Conservation (phyloP, 805 yeast species). For the Cyberlindnera meyerae region DNA sequence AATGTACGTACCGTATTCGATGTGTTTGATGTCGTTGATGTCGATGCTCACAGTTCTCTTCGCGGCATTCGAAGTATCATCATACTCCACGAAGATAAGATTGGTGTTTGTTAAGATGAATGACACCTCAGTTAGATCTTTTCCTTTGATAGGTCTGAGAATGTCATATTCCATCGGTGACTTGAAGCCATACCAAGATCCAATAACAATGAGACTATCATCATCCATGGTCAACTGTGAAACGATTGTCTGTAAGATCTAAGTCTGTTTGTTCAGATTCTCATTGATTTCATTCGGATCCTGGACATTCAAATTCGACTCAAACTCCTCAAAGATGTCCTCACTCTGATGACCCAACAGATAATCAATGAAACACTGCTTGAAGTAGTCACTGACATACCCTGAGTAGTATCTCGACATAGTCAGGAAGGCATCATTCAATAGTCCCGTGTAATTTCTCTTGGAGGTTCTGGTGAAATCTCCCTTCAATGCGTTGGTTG, state of each 20-base stretch:
- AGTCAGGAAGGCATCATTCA: constrained; percentile 39
- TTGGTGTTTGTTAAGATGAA: constrained; percentile 21
- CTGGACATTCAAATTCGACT: constrained; percentile 28
- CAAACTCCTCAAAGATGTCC: constrained; percentile 37
- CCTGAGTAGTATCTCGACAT: constrained; percentile 40
- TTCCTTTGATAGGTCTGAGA: constrained; percentile 10
- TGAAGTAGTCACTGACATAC: constrained; percentile 39
- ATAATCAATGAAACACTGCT: constrained; percentile 40
- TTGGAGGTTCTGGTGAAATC: constrained; percentile 41
- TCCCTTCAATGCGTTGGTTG: constrained; percentile 50
- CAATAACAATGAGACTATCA: constrained; percentile 22
- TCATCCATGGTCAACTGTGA: constrained; percentile 16
- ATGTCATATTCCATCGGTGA: constrained; percentile 21
- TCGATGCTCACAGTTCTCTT: constrained; percentile 15
- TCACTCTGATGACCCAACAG: constrained; percentile 33
- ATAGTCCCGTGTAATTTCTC: constrained; percentile 37
- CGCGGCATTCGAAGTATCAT: constrained; percentile 14
- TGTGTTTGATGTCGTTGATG: constrained; percentile 15
- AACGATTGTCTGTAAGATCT: constrained; percentile 19
- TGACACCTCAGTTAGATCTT: constrained; percentile 11
- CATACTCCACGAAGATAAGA: constrained; percentile 21
- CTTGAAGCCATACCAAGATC: constrained; percentile 24
- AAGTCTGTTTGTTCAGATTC: constrained; percentile 25
- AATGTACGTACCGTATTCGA: constrained; percentile 30
- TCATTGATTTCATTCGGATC: constrained; percentile 23